phyloP scores from a whole-genome alignment of 768 basidiomycete genomes.

The Filobasidium wieringae region DNA sequence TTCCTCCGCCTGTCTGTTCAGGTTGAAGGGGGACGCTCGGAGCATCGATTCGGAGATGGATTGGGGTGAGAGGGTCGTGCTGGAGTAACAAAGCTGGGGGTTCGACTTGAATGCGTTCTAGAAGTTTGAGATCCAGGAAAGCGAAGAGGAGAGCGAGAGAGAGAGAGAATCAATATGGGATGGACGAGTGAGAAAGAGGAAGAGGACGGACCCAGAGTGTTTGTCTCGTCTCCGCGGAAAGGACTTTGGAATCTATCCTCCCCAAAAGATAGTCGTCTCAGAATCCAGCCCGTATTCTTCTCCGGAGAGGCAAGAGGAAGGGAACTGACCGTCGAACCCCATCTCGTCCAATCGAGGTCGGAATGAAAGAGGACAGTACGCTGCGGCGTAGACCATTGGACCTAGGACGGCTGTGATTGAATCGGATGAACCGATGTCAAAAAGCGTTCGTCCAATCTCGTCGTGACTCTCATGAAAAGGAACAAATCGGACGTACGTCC shows the following conservation, averaged over 20 bases:
- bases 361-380: conserved; percentile 77
- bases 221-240: conserved; percentile 58
- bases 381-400: conserved; percentile 89
- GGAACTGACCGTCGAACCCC: conserved; percentile 74
- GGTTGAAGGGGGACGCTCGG: conserved; percentile 63
- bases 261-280: not conserved
- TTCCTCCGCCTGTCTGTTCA: conserved; percentile 47
- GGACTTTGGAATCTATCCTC: conserved; percentile 75
- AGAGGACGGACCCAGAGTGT: conserved; percentile 37
- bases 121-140: not conserved
- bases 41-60: conserved; percentile 89
- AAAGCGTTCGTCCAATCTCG: not conserved
- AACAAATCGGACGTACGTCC: conserved; percentile 46
- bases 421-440: not conserved
- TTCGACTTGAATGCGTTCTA: conserved; percentile 21
- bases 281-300: not conserved
- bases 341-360: conserved; percentile 59
- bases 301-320: not conserved
- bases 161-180: not conserved
- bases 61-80: conserved; percentile 56
- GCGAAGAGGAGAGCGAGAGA: not conserved
- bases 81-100: conserved; percentile 33
- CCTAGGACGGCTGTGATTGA: conserved; percentile 30
- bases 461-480: not conserved
- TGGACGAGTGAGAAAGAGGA: conserved; percentile 57